Evolutionary conservation across 768 basidiomycete species (phyloP).

Genomic region (Mrakia blollopis): DNA sequence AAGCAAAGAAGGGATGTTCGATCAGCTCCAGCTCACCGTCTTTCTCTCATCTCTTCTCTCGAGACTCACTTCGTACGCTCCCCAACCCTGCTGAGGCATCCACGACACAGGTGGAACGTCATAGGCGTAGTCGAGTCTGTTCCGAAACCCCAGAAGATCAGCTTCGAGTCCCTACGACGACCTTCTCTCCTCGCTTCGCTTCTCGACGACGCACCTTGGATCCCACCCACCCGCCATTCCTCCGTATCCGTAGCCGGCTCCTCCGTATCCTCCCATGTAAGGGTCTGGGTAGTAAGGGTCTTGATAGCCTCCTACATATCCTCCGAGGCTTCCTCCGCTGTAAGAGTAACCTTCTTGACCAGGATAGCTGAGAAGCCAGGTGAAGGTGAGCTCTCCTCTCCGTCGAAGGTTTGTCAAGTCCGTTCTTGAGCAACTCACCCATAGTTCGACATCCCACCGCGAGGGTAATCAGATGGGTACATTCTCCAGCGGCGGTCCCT

Average conservation of each 20-base stretch:
- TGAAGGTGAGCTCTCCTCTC: neutral
- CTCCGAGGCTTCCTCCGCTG: neutral
- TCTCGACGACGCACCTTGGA: neutral
- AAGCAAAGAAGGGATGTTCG: neutral
- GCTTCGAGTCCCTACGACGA: no score
- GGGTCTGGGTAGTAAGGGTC: conserved; percentile 1
- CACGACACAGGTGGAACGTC: neutral
- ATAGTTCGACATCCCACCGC: neutral
- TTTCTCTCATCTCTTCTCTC: neutral
- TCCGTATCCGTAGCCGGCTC: neutral
- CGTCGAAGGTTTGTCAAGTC: neutral
- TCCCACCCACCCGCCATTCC: conserved; percentile 1
- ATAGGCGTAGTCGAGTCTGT: conserved; percentile 22
- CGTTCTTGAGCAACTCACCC: neutral
- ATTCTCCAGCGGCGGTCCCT: conserved; percentile 7
- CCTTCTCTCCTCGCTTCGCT: neutral
- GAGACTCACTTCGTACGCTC: conserved; percentile 8
- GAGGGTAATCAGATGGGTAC: neutral
- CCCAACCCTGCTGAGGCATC: conserved; percentile 18
- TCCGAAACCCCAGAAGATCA: neutral
- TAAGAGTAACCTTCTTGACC: neutral
- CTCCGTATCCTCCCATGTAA: neutral
- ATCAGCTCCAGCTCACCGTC: neutral
- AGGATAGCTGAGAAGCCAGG: neutral
- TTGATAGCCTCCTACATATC: neutral